phyloP scores from a whole-genome alignment of 202 grass and related monocot species.

The Musa balbisiana region DNA sequence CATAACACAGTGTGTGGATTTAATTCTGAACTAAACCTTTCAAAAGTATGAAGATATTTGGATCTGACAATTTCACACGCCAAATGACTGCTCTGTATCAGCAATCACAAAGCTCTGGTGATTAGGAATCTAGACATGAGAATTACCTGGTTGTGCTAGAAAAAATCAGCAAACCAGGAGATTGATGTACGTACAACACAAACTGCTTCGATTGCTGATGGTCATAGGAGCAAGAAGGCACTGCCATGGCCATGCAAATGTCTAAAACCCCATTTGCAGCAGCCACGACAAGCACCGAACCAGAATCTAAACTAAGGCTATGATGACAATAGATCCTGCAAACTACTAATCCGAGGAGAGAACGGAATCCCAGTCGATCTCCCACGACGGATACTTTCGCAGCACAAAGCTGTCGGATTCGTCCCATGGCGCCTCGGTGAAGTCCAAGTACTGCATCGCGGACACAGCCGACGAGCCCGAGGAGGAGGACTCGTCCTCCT shows the following conservation, averaged over 20 bases:
- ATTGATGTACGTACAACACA: neutral
- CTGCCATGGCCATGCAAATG: conserved; percentile 7
- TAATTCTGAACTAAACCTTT: neutral
- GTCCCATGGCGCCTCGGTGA: conserved; percentile 83
- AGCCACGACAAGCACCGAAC: neutral
- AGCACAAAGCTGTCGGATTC: conserved; percentile 64
- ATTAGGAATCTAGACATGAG: neutral
- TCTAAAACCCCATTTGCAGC: conserved; percentile 1
- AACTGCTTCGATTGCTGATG: no score
- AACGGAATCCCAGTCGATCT: conserved; percentile 95
- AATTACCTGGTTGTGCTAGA: neutral
- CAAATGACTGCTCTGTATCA: no score
- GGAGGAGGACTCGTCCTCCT: neutral
- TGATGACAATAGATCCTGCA: no score
- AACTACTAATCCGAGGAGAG: conserved; percentile 26
- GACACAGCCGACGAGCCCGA: conserved; percentile 23
- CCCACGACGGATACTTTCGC: conserved; percentile 79
- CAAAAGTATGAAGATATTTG: neutral
- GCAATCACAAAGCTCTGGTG: neutral
- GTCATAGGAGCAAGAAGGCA: neutral
- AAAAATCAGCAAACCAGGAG: conserved; percentile 2
- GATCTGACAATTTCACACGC: neutral
- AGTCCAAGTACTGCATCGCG: conserved; percentile 65
- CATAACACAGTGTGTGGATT: no score
- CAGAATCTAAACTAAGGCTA: neutral